Evolutionary conservation across 2,329 filamentous ascomycete species (phyloP), one percentile per base, ranked within the genome.

Genomic region (Ambrosiella beaveri): DNA sequence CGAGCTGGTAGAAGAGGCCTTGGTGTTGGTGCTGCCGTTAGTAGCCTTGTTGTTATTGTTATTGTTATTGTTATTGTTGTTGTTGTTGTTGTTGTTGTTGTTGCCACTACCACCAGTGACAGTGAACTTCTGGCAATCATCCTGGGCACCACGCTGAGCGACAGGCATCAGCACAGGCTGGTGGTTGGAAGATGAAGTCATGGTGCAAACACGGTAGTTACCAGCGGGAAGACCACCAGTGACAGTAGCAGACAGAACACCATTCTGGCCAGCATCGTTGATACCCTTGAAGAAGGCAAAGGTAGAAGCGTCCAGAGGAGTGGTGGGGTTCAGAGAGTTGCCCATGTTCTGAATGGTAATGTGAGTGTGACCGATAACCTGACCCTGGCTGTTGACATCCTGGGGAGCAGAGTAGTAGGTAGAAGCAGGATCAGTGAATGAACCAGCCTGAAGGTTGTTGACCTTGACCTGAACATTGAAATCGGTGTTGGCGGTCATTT

Each of bases 211-310:
- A 64, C 81, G 79, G 70, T 84, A 85, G 71, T 78, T 80, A 40
- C 81, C 80, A 2, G 73, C 71, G 2, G 79, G 78, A 2, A 84
- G 75, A 64, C 80, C 81, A 59, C 75, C 77, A 1, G 71, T 69
- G 27, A 84, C 80, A 1, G 66, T 68, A 44, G 80, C 76, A 11
- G 71, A 67, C 9, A 84, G 70, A 4, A 73, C 69, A 55, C 80
- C 80, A 1, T 77, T 64, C 38, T 74, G 75, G 39, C 79, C 79
- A 13, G 69, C 73, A 61, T 81, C 79, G 68, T 83, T 81, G 70
- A 83, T 80, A 61, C 80, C 80, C 73, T 83, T 82, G 76, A 84
- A 83, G 68, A 82, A 82, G 65, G 70, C 77, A 63, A 79, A 82
- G 65, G 73, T 67, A 19, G 65, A 68, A 38, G 80, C 72, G 61